A percentile compares a stretch with the other conserved stretches of the same genome.
phyloP scores from a whole-genome alignment of 2,329 filamentous ascomycete genomes.

The Microdochium nivale region DNA sequence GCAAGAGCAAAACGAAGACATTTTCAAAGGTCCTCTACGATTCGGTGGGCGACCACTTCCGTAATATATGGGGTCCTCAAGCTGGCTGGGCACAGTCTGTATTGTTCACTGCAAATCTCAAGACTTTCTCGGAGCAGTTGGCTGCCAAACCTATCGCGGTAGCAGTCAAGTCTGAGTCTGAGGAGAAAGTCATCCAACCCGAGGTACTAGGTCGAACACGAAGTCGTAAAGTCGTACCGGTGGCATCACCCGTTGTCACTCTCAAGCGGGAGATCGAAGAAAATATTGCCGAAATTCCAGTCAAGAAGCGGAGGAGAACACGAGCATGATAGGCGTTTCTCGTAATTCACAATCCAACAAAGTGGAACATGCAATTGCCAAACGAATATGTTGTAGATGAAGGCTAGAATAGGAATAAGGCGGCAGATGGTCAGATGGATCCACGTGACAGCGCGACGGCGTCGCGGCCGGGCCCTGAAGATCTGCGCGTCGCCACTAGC shows the following conservation, averaged over 20 bases:
- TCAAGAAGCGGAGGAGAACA: background rate
- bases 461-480: background rate
- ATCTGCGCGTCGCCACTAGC: background rate
- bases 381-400: no score
- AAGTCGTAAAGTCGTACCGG: background rate
- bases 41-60: conserved; percentile 83
- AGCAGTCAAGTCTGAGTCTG: conserved; percentile 13
- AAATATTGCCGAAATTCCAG: background rate
- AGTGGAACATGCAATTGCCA: no score
- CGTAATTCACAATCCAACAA: no score
- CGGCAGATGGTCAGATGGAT: background rate
- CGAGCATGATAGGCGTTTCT: background rate
- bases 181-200: conserved; percentile 7
- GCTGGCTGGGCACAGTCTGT: conserved; percentile 98
- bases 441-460: background rate
- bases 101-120: conserved; percentile 87
- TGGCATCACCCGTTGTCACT: background rate
- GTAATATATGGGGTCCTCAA: conserved; percentile 81
- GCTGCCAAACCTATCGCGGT: conserved; percentile 22
- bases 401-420: background rate
- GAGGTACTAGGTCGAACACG: background rate
- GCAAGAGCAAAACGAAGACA: conserved; percentile 71
- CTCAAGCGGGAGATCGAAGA: background rate
- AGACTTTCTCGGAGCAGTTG: conserved; percentile 66
- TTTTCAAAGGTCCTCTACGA: conserved; percentile 85